A percentile compares a stretch with the other conserved stretches of the same genome.
These are phyloP conservation scores for Kluyveromyces aestuarii DNA, from an alignment of 805 yeast genomes.

Conservation along the genomic window DNA sequence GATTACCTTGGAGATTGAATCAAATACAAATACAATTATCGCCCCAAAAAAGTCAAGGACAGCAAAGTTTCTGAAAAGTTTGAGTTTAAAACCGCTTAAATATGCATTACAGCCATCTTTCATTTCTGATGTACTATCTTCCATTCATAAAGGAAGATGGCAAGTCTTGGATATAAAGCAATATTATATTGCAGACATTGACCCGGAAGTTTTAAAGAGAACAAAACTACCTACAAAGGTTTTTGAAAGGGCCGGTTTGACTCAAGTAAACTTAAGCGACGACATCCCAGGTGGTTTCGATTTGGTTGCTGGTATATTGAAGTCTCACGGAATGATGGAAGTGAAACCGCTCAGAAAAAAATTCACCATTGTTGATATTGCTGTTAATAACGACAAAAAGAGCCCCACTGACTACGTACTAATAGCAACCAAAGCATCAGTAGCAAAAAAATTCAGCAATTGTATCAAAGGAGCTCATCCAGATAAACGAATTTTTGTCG, in stretches of 20 bases:
- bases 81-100: slow-evolving; percentile 45
- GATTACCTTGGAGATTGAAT: slow-evolving; percentile 30
- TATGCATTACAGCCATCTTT: slow-evolving; percentile 49
- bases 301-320: slow-evolving; percentile 17
- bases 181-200: slow-evolving; percentile 29
- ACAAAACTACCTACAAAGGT: slow-evolving; percentile 14
- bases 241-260: slow-evolving; percentile 19
- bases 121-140: slow-evolving; percentile 37
- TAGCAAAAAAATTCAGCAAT: slow-evolving; percentile 20
- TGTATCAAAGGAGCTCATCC: slow-evolving; percentile 4
- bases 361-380: slow-evolving; percentile 12
- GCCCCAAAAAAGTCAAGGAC: slow-evolving; percentile 83
- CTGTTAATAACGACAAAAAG: slow-evolving; percentile 6
- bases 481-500: slow-evolving; percentile 12
- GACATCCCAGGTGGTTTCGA: slow-evolving; percentile 24
- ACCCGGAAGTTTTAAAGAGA: slow-evolving; percentile 14
- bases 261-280: slow-evolving; percentile 14
- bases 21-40: slow-evolving; percentile 44
- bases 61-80: slow-evolving; percentile 69
- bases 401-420: slow-evolving; percentile 14
- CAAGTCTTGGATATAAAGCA: slow-evolving; percentile 17
- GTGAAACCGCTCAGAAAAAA: slow-evolving; percentile 15
- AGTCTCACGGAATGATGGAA: slow-evolving; percentile 20
- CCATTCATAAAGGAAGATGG: slow-evolving; percentile 8
- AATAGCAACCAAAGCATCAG: slow-evolving; percentile 22